A percentile compares a stretch with the other conserved stretches of the same genome.
Evolutionary conservation across 495 filamentous ascomycete genomes (phyloP).

Genomic region (Polyplosphaeria fusca): DNA sequence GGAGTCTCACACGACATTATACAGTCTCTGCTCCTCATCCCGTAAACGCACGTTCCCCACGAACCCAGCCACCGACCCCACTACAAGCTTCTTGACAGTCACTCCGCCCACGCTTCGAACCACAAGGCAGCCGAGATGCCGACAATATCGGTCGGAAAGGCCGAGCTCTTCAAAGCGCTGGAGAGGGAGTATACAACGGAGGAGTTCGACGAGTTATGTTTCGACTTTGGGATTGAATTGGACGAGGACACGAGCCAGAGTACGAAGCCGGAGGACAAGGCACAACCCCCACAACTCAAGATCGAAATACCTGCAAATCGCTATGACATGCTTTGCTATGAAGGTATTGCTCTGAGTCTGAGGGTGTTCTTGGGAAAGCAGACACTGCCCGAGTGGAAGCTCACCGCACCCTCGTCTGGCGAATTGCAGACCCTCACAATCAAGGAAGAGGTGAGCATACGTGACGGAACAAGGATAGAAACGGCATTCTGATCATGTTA

Average conservation of each 20-base stretch:
- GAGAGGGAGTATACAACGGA: conserved; percentile 89
- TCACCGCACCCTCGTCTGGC: conserved; percentile 66
- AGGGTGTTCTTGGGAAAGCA: conserved; percentile 85
- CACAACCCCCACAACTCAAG: conserved; percentile 75
- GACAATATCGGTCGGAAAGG: conserved; percentile 93
- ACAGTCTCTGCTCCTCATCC: too few species aligned
- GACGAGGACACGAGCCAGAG: conserved; percentile 74
- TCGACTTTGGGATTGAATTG: conserved; percentile 97
- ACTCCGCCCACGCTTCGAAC: too few species aligned
- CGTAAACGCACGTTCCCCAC: too few species aligned
- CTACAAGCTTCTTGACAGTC: too few species aligned
- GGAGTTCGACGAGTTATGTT: conserved; percentile 95
- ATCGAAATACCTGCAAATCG: conserved; percentile 98
- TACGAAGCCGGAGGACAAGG: conserved; percentile 26
- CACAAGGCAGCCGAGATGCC: conserved; percentile 55
- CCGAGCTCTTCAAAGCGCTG: conserved; percentile 86
- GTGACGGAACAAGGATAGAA: not conserved
- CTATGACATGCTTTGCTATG: conserved; percentile 98
- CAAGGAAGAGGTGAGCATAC: conserved; percentile 61
- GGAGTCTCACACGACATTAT: too few species aligned
- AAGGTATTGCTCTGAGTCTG: conserved; percentile 91
- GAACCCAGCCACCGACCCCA: too few species aligned
- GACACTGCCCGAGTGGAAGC: conserved; percentile 70
- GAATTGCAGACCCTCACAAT: conserved; percentile 77
- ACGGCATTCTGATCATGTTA: conserved; percentile 33